Conservation (phyloP, 441 rosid species). For the Gossypium laxum region DNA sequence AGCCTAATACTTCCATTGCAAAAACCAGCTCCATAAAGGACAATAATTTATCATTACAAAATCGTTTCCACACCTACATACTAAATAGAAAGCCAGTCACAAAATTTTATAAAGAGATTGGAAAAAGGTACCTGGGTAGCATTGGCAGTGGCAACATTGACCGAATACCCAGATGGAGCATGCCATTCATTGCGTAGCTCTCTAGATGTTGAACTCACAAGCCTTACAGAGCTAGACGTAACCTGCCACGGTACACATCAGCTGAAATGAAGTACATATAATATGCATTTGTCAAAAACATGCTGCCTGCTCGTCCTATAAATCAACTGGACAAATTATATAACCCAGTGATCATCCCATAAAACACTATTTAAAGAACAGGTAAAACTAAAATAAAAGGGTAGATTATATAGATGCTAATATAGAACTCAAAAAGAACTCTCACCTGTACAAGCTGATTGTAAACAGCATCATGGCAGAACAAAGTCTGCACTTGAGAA, state of each 20-base stretch:
- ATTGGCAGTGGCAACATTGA: slow-evolving; percentile 96
- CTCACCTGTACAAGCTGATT: slow-evolving; percentile 87
- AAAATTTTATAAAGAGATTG: not conserved
- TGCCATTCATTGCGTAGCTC: slow-evolving; percentile 70
- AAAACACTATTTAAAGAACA: not conserved
- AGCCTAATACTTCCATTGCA: not conserved
- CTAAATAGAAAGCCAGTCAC: not conserved
- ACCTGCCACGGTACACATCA: slow-evolving; percentile 40
- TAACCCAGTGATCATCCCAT: not conserved
- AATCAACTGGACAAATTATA: not conserved
- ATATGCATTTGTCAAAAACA: not conserved
- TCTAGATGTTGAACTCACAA: slow-evolving; percentile 70
- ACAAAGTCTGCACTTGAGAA: slow-evolving; percentile 86
- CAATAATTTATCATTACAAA: not conserved
- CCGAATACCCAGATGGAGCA: slow-evolving; percentile 75
- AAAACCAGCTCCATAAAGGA: not conserved
- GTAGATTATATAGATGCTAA: not conserved
- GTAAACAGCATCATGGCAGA: slow-evolving; percentile 86
- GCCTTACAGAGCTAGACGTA: slow-evolving; percentile 79
- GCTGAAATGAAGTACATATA: slow-evolving; percentile 8
- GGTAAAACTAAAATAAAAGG: not conserved
- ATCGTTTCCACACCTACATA: not conserved
- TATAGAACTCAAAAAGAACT: slow-evolving; percentile 13
- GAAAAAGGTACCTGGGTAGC: slow-evolving; percentile 68
- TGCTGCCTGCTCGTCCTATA: not conserved